Evolutionary conservation across 2,329 filamentous ascomycete genomes (phyloP), one percentile per base, ranked within the genome.

Genomic region (Phaeosphaeria sp.): DNA sequence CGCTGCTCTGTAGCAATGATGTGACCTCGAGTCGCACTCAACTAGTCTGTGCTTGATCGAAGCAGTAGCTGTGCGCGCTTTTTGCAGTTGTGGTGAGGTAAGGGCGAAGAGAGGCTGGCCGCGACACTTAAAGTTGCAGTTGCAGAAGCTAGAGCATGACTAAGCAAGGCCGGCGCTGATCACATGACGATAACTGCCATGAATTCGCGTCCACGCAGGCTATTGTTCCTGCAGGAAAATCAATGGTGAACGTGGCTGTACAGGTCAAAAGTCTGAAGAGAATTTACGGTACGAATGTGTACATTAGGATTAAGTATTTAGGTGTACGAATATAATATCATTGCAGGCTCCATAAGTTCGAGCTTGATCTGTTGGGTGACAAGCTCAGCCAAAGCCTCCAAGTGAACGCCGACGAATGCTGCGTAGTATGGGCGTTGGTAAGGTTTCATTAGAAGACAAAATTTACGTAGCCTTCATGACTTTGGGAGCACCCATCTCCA

Each of bases 401-500:
- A 36, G 11, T 13, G 11, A 36, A 36, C 30, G 30, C 30, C 30
- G 8, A 7, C 6, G 15, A 36, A 13, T 30, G 30, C 30, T 36
- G 15, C 5, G 30, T 36, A 13, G 3, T 36, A 36, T 13, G 11
- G 15, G 11, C 3, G 6, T 36, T 6, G 30, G 11, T 13, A 36
- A 36, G 30, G 8, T 13, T 7, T 36, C 30, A 36, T 36, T 13
- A 13, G 11, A 13, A 7, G 11, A 36, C 3, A 7, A 36, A 7
- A 36, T 40, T 57, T 54, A 74, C 15, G 59, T 65, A 8, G 78
- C 76, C 77, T 83, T 84, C 60, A 83, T 60, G 24, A 84, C 77
- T 77, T 84, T 83, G 3, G 81, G 73, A n/a, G 79, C 67, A 49
- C 71, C 74, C 67, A 81, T 80, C 53, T 83, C 78, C 51, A 99